Base-by-base conservation (phyloP, 768 basidiomycete genomes). In the Rhodosporidiobolus sp. region DNA sequence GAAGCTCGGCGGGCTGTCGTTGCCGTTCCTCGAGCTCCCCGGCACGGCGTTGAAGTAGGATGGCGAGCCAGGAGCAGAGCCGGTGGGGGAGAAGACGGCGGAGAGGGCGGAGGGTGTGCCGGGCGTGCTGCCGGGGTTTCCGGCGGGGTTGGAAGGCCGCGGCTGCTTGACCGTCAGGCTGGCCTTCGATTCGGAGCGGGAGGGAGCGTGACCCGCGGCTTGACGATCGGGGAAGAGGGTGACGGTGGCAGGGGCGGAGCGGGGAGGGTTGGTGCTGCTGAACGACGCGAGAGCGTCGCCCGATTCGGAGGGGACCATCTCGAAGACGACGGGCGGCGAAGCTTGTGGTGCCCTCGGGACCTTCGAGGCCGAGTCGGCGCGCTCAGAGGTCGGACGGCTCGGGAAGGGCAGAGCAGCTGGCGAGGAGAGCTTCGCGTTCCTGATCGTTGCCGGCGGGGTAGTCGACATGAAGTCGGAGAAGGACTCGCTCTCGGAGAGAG, bases 171-270 rank as follows among this genome's bases (percentile, higher is more conserved):
- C 1, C 32, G 56, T 12, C 7, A 74, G 48, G 30, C 69, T 67
- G 2, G 54, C 32, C 30, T 63, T 64, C 32, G 73, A 71, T 0
- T 48, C 65, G 9, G 66, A 70, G 2, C 46, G 57, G 0, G 62
- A 19, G 12, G 61, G 17, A 10, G 28, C 43, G 43, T 16, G 43
- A 11, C 38, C 45, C 10, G 50, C 34, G 6, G 24, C 45, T 22
- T 66, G 56, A 12, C 34, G 8, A 8, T 48, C 56, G 24, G 50
- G 20, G 45, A 70, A 70, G 14, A 64, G 10, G 19, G 58, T 46
- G 45, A 71, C 38, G 26, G 43, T 61, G 22, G 73, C 52, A 22
- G 73, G 73, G 8, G 73, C 73, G 8, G 73, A 74, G 17, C 28
- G 43, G 10, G 63, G 69, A 2, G 20, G 38, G 11, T 0, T 17